These are phyloP conservation scores for Penicillium glabrum DNA, from an alignment of 2,329 filamentous ascomycete species.

Conservation along the genomic window DNA sequence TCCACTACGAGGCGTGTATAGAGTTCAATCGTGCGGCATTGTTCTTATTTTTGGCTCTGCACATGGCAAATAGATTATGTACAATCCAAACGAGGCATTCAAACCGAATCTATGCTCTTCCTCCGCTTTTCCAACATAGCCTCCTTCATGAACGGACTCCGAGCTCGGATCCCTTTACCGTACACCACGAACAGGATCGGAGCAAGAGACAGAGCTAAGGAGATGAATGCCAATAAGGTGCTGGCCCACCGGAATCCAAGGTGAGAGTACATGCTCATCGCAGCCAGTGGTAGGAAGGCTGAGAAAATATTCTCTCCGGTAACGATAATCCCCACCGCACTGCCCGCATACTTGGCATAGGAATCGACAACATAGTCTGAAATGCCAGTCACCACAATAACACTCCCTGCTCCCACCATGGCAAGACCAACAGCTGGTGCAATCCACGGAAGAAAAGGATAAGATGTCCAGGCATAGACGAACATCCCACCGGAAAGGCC, in stretches of 20 bases:
- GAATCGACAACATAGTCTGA: conserved; percentile 52
- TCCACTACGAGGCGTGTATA: neutral
- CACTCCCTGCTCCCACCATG: conserved; percentile 43
- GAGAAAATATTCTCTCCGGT: conserved; percentile 47
- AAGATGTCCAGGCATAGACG: conserved; percentile 38
- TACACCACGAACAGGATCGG: conserved; percentile 40
- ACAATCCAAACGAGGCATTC: conserved; percentile 1
- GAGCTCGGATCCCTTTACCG: conserved; percentile 37
- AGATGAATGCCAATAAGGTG: conserved; percentile 43
- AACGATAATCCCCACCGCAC: conserved; percentile 46
- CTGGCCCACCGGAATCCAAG: conserved; percentile 44
- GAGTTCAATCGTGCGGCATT: neutral
- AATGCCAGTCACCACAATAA: conserved; percentile 47
- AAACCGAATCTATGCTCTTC: conserved; percentile 22
- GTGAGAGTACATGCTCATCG: conserved; percentile 39
- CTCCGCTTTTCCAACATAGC: conserved; percentile 25
- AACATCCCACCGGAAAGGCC: conserved; percentile 41
- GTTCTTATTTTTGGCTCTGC: neutral
- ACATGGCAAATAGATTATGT: neutral
- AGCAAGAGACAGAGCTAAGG: conserved; percentile 32
- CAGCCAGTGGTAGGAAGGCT: conserved; percentile 45
- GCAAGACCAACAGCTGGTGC: conserved; percentile 34
- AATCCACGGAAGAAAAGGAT: conserved; percentile 35
- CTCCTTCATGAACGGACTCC: conserved; percentile 27
- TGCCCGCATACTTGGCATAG: conserved; percentile 50